phyloP scores from a whole-genome alignment of 345 rosid genomes.

The Trapa bicornis region DNA sequence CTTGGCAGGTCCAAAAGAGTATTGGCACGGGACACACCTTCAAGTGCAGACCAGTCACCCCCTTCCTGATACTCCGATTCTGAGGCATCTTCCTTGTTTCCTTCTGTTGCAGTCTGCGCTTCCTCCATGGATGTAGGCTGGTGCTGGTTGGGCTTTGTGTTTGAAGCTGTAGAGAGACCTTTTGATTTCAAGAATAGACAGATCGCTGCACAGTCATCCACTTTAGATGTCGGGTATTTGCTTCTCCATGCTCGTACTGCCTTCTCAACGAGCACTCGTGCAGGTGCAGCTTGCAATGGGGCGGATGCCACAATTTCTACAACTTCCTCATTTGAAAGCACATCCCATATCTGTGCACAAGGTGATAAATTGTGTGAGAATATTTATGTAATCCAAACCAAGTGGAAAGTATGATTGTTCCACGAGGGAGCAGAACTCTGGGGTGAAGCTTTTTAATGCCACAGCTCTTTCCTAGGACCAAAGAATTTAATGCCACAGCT shows the following conservation, averaged over 20 bases:
- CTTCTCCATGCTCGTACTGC: constrained; percentile 87
- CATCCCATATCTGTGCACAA: constrained; percentile 75
- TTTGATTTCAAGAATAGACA: constrained; percentile 71
- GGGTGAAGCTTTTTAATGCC: too few species aligned
- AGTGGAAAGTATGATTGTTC: background rate
- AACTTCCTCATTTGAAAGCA: constrained; percentile 77
- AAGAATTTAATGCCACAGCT: background rate
- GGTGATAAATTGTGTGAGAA: background rate
- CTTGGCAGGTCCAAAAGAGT: constrained; percentile 71
- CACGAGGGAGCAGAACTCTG: too few species aligned
- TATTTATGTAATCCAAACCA: background rate
- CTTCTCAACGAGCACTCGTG: constrained; percentile 68
- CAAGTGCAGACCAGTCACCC: constrained; percentile 76
- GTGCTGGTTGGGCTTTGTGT: constrained; percentile 20
- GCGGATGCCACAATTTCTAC: constrained; percentile 70
- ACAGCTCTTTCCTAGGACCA: background rate
- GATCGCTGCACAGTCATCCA: constrained; percentile 94
- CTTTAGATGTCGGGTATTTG: constrained; percentile 87
- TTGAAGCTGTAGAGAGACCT: constrained; percentile 31
- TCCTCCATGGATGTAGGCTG: constrained; percentile 11
- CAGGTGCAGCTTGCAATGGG: constrained; percentile 56
- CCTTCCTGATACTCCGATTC: constrained; percentile 35
- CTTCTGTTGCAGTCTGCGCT: background rate
- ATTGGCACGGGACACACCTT: constrained; percentile 90
- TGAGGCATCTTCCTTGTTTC: constrained; percentile 10